phyloP scores from a whole-genome alignment of 768 basidiomycete genomes.

The Pilatotrama ljubarskyi region DNA sequence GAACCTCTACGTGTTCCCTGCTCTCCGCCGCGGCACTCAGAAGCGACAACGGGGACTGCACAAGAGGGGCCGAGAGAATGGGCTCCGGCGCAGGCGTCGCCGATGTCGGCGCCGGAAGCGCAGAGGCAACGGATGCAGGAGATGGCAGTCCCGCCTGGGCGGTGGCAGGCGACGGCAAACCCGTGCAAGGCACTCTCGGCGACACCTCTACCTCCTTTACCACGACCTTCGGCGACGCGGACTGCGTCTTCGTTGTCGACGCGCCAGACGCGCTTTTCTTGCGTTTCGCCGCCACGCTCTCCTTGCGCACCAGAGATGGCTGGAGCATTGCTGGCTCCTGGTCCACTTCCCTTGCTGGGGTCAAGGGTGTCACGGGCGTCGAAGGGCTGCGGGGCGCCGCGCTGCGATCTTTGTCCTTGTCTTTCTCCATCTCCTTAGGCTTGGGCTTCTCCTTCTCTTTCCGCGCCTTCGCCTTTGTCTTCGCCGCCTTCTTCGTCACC shows the following conservation, averaged over 20 bases:
- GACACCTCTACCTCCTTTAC: neutral
- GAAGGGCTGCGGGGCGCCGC: neutral
- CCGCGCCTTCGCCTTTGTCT: neutral
- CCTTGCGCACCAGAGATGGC: constrained; percentile 11
- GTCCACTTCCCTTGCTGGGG: neutral
- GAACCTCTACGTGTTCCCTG: neutral
- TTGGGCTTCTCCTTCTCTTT: constrained; percentile 3
- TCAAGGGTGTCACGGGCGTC: neutral
- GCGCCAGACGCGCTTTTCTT: constrained; percentile 1
- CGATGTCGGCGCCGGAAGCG: neutral
- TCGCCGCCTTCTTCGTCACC: constrained; percentile 3
- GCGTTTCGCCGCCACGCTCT: neutral
- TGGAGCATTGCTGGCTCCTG: neutral
- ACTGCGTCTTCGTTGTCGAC: neutral
- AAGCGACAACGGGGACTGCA: neutral
- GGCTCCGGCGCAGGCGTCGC: neutral
- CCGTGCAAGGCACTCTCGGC: neutral
- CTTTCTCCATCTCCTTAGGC: neutral
- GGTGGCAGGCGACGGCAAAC: neutral
- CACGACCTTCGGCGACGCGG: neutral
- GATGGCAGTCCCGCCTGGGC: neutral
- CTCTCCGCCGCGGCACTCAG: neutral
- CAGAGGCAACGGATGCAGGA: neutral
- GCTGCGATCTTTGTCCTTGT: neutral
- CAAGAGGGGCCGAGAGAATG: neutral